Base-by-base conservation (phyloP, 352 stramenopile genomes). In the Phytophthora macrochlamydospora region DNA sequence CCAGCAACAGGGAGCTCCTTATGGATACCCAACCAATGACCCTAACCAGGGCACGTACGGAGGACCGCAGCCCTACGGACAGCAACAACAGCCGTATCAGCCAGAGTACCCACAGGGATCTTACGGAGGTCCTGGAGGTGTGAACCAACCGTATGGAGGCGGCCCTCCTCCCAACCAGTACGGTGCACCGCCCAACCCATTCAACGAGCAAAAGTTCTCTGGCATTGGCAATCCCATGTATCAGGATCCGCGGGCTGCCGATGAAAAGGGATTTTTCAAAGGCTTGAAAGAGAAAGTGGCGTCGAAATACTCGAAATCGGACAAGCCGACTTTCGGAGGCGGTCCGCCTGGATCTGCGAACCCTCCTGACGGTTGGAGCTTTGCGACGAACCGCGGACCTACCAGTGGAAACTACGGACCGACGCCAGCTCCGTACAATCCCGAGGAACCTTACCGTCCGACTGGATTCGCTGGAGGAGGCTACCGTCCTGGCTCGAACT, bases 221-320 rank as follows among this genome's bases (percentile, higher is more conserved):
- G 95, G 95, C 32, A 97, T 98, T 76, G 95, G 95, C 31, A 98
- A 98, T 70, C 93, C 95, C 6, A 96, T 97, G 84, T 98, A 97
- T 67, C 80, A 93, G 51, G 94, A 98, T 70, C 91, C 94, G 32
- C 76, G 86, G 64, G 77, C 83, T 90, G 70, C 70, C 9, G 85
- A 96, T 64, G 85, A 93, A 33, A 96, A 96, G 71, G 89, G 87
- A 5, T 94, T 96, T 55, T 92, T 96, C 62, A 89, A 90, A 58
- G 85, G 87, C 8, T 56, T 96, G 32, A 94, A 94, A 62, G 89
- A 96, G 45, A 95, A 91, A 61, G 81, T 88, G 11, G 80, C 84
- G 24, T 93, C 85, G 40, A 91, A 87, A 60, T 95, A 93, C 68
- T 72, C 69, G 14, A 91, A 87, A 69, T 77, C 77, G 4, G 87